A percentile compares a stretch with the other conserved stretches of the same genome.
phyloP scores from a whole-genome alignment of 2,329 filamentous ascomycete genomes.

The Aspergillus intermedius region DNA sequence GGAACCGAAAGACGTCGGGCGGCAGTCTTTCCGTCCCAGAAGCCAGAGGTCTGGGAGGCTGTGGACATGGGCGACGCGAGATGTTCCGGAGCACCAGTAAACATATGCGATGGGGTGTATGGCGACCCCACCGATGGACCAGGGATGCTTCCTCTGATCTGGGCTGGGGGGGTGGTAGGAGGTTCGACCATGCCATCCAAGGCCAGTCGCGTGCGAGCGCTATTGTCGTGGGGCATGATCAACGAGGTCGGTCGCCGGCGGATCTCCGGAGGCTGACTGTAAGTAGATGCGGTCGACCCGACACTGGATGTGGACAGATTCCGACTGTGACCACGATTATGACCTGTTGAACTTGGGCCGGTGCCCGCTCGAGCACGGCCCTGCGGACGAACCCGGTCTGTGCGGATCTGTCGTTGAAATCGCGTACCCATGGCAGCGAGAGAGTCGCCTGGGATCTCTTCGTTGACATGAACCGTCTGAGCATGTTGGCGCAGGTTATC shows the following conservation, averaged over 20 bases:
- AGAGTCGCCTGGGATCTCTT: slow-evolving; percentile 90
- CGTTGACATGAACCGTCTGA: slow-evolving; percentile 94
- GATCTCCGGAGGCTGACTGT: slow-evolving; percentile 55
- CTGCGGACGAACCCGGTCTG: slow-evolving; percentile 71
- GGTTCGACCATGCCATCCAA: slow-evolving; percentile 60
- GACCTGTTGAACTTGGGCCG: slow-evolving; percentile 63
- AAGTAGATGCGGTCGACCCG: slow-evolving; percentile 64
- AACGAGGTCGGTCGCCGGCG: slow-evolving; percentile 72
- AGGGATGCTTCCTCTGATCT: slow-evolving; percentile 46
- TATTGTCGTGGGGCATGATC: slow-evolving; percentile 69
- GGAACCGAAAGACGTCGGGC: slow-evolving; percentile 76
- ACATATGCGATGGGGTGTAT: slow-evolving; percentile 78
- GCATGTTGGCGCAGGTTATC: slow-evolving; percentile 96
- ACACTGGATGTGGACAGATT: slow-evolving; percentile 89
- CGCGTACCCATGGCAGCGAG: slow-evolving; percentile 86
- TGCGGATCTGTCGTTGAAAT: slow-evolving; percentile 86
- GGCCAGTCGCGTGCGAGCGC: slow-evolving; percentile 55
- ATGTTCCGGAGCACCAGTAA: slow-evolving; percentile 60
- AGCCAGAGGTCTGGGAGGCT: slow-evolving; percentile 63
- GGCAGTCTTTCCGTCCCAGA: slow-evolving; percentile 64
- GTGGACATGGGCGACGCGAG: slow-evolving; percentile 71
- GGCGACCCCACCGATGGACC: slow-evolving; percentile 60
- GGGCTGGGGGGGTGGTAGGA: slow-evolving; percentile 56
- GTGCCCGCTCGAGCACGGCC: slow-evolving; percentile 72
- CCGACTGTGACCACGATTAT: slow-evolving; percentile 69